Percentiles rank a stretch among this genome's conserved stretches.
These are phyloP conservation scores for Apophysomyces variabilis DNA, from an alignment of 371 early-diverging fungal species.

Conservation along the genomic window DNA sequence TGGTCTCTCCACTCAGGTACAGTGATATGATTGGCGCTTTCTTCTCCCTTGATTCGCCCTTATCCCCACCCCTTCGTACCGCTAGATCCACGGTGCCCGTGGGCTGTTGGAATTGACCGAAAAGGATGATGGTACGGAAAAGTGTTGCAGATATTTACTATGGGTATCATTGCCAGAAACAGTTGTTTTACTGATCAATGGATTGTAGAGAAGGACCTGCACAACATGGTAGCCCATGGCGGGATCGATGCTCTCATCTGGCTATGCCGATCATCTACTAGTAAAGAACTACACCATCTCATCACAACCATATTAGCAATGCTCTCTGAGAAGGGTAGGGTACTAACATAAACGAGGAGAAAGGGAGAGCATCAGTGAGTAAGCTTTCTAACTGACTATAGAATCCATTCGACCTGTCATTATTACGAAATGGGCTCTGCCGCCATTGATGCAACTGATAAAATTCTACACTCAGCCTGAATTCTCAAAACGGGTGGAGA, in stretches of 20 bases:
- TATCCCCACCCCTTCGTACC: neutral
- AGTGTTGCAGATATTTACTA: neutral
- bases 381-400: neutral
- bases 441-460: slow-evolving; percentile 44
- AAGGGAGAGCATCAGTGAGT: neutral
- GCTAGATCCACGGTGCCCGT: slow-evolving; percentile 67
- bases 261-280: slow-evolving; percentile 53
- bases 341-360: neutral
- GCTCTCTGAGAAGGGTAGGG: slow-evolving; percentile 48
- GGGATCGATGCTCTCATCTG: slow-evolving; percentile 67
- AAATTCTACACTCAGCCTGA: slow-evolving; percentile 28
- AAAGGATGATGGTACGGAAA: slow-evolving; percentile 53
- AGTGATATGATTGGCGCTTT: neutral
- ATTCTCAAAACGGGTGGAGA: slow-evolving; percentile 5
- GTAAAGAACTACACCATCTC: slow-evolving; percentile 53
- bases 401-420: slow-evolving; percentile 56
- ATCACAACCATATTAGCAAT: slow-evolving; percentile 59
- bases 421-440: slow-evolving; percentile 57
- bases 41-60: neutral
- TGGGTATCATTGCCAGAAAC: neutral
- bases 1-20: slow-evolving; percentile 63
- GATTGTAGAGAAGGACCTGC: slow-evolving; percentile 53
- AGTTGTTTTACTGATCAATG: neutral
- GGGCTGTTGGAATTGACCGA: slow-evolving; percentile 64
- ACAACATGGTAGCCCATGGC: slow-evolving; percentile 59